Evolutionary conservation across 768 basidiomycete genomes (phyloP).

Genomic region (Suillus occidentalis): DNA sequence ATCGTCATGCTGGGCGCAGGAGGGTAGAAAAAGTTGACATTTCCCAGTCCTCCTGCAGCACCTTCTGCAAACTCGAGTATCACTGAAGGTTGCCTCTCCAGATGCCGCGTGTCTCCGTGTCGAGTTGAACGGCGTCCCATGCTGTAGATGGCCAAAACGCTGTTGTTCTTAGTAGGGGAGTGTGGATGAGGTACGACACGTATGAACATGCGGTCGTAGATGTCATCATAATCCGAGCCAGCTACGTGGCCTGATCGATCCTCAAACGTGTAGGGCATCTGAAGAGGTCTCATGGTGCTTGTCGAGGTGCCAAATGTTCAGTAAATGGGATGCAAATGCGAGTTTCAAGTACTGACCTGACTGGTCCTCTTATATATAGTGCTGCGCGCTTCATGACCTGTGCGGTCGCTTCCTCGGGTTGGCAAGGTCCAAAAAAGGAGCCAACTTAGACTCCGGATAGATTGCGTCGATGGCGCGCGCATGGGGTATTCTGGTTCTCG

Average conservation of each 20-base stretch:
- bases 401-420: conserved; percentile 5
- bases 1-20: conserved; percentile 40
- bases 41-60: conserved; percentile 57
- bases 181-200: conserved; percentile 55
- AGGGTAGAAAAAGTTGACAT: conserved; percentile 50
- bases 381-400: neutral
- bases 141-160: conserved; percentile 57
- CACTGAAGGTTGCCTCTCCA: conserved; percentile 52
- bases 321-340: neutral
- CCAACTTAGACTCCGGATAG: neutral
- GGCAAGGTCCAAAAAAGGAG: neutral
- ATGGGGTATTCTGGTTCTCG: neutral
- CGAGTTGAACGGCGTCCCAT: conserved; percentile 67
- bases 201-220: conserved; percentile 75
- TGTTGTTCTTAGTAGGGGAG: conserved; percentile 24
- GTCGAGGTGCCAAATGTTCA: neutral
- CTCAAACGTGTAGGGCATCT: conserved; percentile 60
- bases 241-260: conserved; percentile 61
- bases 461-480: neutral
- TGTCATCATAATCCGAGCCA: conserved; percentile 70
- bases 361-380: neutral
- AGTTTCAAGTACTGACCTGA: neutral
- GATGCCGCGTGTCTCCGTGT: conserved; percentile 53
- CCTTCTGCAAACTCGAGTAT: conserved; percentile 54
- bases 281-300: conserved; percentile 21